Evolutionary conservation across 768 basidiomycete genomes (phyloP).

Genomic region (Suillus subluteus): DNA sequence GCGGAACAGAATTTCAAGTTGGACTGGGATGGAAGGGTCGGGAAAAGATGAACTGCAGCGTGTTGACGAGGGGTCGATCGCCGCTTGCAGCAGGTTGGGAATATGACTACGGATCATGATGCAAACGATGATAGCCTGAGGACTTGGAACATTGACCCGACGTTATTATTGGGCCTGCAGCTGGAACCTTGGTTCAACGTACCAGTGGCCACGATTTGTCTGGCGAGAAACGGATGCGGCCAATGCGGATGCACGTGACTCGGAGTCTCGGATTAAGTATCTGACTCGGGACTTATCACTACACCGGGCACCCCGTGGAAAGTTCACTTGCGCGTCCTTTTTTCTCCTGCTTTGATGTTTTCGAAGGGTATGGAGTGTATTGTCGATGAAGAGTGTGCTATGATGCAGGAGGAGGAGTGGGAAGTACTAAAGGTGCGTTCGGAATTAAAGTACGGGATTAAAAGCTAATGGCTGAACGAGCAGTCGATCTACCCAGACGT

Average conservation of each 20-base stretch:
- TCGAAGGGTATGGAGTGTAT: neutral
- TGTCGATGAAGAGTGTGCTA: conserved; percentile 8
- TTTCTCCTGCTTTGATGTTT: neutral
- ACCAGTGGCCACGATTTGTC: too few relatives aligned
- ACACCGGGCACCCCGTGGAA: conserved; percentile 35
- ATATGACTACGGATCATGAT: too few relatives aligned
- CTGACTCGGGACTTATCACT: conserved; percentile 57
- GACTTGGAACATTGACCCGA: too few relatives aligned
- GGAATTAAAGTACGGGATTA: conserved; percentile 12
- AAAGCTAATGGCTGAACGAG: neutral
- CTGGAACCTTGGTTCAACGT: too few relatives aligned
- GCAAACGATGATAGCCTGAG: too few relatives aligned
- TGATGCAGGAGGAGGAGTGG: conserved; percentile 55
- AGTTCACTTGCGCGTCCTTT: neutral
- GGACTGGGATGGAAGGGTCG: too few relatives aligned
- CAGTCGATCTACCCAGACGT: conserved; percentile 81
- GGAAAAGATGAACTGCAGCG: too few relatives aligned
- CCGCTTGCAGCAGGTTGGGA: too few relatives aligned
- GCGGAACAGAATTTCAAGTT: too few relatives aligned
- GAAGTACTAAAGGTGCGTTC: conserved; percentile 60
- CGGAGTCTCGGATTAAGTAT: conserved; percentile 52
- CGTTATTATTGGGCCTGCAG: too few relatives aligned
- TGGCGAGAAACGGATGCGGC: conserved; percentile 40
- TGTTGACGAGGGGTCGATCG: too few relatives aligned
- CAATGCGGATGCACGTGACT: conserved; percentile 72